These are phyloP conservation scores for Mycocalia duriaeana DNA, from an alignment of 1,284 basidiomycete genomes.

Conservation along the genomic window DNA sequence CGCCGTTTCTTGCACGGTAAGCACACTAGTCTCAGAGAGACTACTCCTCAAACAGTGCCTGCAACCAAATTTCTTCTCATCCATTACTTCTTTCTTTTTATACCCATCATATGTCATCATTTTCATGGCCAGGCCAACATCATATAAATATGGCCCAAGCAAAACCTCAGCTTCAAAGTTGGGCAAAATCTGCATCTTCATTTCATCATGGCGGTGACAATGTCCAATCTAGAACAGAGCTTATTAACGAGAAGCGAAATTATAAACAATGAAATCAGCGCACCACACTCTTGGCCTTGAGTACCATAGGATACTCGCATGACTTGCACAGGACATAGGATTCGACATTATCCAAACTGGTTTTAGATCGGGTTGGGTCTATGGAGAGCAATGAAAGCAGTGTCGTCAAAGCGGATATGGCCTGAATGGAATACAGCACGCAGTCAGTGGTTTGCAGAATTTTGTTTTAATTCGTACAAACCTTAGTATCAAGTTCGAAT, in stretches of 20 bases:
- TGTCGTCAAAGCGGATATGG: slow-evolving; percentile 33
- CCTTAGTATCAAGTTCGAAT: slow-evolving; percentile 57
- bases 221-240: no score
- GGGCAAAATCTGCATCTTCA: slow-evolving; percentile 36
- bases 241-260: no score
- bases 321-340: slow-evolving; percentile 34
- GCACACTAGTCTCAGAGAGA: no score
- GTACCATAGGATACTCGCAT: slow-evolving; percentile 45
- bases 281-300: slow-evolving; percentile 43
- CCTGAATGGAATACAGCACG: slow-evolving; percentile 26
- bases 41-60: slow-evolving; percentile 46
- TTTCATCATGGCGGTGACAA: slow-evolving; percentile 54
- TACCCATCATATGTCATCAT: slow-evolving; percentile 19
- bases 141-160: slow-evolving; percentile 17
- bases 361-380: neutral
- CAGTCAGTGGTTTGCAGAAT: neutral
- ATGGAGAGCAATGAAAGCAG: slow-evolving; percentile 27
- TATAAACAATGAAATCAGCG: no score
- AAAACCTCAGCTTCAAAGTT: slow-evolving; percentile 18
- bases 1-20: no score
- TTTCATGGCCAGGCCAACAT: slow-evolving; percentile 22
- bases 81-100: slow-evolving; percentile 23
- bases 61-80: slow-evolving; percentile 43
- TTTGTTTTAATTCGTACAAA: slow-evolving; percentile 22
- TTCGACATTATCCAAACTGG: slow-evolving; percentile 2